Base-by-base conservation (phyloP, 257 asterid genomes). In the Solanum ossicruentum region DNA sequence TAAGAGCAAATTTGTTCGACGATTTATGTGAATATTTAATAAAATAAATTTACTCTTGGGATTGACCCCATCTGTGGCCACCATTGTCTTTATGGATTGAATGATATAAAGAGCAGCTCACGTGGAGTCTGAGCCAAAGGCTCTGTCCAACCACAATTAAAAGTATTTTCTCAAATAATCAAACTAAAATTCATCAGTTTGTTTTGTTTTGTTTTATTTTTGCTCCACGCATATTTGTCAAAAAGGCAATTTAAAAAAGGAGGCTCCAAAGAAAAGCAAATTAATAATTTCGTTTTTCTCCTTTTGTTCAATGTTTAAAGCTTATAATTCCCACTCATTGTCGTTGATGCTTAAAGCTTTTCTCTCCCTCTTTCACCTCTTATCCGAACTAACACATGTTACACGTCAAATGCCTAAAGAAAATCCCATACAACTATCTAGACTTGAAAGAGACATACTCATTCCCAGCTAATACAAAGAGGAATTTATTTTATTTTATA, bases 41-140 rank as follows among this genome's bases (percentile, higher is more conserved):
- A 49, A 57, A 20, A 8, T 8, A 20, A 20, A 20, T 57, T 63
- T 41, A 94, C 93, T 39, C 78, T 90, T 94, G 92, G 87, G 85
- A 67, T 80, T 88, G 92, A 94, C 39, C 97, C 98, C 97, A 91
- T 55, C 21, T 80, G 4, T 23, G 93, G 92, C 86, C 97, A 92
- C 96, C 97, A 90, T 65, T 94, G 98, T 92, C 99, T 94, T 92
- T 92, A 90, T 93, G 94, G 96, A 92, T 93, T 93, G 98, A 93
- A 93, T 94, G 92, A 96, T 96, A 92, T 88, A 96, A 96, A 92
- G 97, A 91, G 98, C 95, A 96, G 93, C 98, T 94, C 99, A 96
- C 99, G 99, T 96, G 99, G 98, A 96, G 85, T 92, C 98, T 93
- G 98, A 94, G 93, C 96, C 97, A 92, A 92, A 90, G 94, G 88